These are phyloP conservation scores for Stylonectria norvegica DNA, from an alignment of 2,329 filamentous ascomycete species.

Conservation along the genomic window DNA sequence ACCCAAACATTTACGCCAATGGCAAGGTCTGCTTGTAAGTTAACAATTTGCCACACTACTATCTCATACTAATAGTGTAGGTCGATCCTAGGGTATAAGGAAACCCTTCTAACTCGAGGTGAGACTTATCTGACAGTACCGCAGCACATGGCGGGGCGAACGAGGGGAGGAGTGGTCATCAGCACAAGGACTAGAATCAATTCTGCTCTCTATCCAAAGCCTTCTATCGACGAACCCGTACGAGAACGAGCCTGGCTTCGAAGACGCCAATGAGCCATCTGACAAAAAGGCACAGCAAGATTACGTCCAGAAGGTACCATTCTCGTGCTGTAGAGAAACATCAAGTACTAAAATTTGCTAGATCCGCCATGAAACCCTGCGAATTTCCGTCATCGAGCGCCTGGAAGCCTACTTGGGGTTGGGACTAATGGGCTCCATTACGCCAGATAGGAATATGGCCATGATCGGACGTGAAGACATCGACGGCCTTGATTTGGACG, in stretches of 20 bases:
- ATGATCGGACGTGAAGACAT: constrained; percentile 36
- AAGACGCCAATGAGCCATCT: constrained; percentile 62
- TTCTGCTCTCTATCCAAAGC: constrained; percentile 92
- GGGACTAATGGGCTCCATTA: constrained; percentile 45
- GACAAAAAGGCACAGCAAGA: constrained; percentile 72
- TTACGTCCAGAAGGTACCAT: constrained; percentile 72
- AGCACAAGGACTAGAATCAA: constrained; percentile 90
- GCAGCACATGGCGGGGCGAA: constrained; percentile 87
- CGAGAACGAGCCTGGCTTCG: constrained; percentile 93
- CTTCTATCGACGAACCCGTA: constrained; percentile 92
- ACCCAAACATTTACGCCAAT: constrained; percentile 90
- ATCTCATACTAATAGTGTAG: constrained; percentile 40
- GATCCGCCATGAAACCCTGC: constrained; percentile 87
- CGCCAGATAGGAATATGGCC: constrained; percentile 11
- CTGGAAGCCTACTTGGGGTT: constrained; percentile 77
- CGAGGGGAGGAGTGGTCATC: constrained; percentile 94
- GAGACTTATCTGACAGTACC: constrained; percentile 12
- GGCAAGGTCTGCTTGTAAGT: constrained; percentile 91
- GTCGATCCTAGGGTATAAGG: constrained; percentile 75
- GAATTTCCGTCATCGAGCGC: constrained; percentile 80
- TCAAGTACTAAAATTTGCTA: constrained; percentile 38
- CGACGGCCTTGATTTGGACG: constrained; percentile 53
- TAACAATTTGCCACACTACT: neutral
- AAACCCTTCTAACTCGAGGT: too few species aligned
- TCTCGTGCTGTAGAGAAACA: neutral